Conservation (phyloP, 805 yeast genomes). For the Yarrowia sp. region DNA sequence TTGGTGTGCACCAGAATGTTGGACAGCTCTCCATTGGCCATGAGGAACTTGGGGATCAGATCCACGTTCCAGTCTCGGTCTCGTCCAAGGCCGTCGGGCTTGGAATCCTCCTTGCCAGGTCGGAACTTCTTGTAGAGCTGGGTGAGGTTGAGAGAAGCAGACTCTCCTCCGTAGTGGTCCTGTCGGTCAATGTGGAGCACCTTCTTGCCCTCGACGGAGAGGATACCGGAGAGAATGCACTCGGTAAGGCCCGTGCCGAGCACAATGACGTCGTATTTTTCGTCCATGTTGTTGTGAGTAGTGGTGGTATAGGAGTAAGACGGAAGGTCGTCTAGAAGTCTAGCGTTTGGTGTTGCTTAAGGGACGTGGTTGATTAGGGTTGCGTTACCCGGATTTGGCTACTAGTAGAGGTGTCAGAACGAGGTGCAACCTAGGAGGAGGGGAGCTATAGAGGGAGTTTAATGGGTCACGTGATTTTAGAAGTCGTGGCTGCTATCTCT, state of each 20-base stretch:
- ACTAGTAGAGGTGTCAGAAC: not conserved
- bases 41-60: slow-evolving; percentile 92
- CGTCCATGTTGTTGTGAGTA: slow-evolving; percentile 70
- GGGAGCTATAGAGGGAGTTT: no score
- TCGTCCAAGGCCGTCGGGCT: slow-evolving; percentile 72
- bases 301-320: slow-evolving; percentile 12
- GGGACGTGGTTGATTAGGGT: slow-evolving; percentile 39
- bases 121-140: slow-evolving; percentile 83
- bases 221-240: slow-evolving; percentile 89
- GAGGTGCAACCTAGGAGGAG: not conserved
- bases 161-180: slow-evolving; percentile 87
- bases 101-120: slow-evolving; percentile 71
- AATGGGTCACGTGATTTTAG: not conserved
- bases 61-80: slow-evolving; percentile 99
- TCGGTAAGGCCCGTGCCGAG: slow-evolving; percentile 95
- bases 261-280: slow-evolving; percentile 94
- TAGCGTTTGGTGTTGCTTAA: slow-evolving; percentile 33
- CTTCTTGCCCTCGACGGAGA: slow-evolving; percentile 97
- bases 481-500: not conserved
- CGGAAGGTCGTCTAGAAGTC: not conserved
- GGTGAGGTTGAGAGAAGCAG: slow-evolving; percentile 50
- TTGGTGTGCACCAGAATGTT: slow-evolving; percentile 94
- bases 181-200: slow-evolving; percentile 96
- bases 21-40: slow-evolving; percentile 98
- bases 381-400: slow-evolving; percentile 38